Evolutionary conservation across 495 filamentous ascomycete genomes (phyloP).

Genomic region (Friedmanniomyces simplex): DNA sequence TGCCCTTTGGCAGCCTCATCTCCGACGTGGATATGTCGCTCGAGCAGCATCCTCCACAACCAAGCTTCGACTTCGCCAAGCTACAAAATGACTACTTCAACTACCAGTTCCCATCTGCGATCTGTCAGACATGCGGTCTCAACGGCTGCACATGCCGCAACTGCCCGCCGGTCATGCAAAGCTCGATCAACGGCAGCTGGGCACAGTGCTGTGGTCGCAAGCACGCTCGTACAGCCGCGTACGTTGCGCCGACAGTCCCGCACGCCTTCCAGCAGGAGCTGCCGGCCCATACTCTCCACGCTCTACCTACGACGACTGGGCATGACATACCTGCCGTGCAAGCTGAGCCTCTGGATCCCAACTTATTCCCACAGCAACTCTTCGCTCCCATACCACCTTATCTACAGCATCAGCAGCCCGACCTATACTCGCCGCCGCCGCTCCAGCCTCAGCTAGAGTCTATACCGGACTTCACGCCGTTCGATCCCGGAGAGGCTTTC

Average conservation of each 20-base stretch:
- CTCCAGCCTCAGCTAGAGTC: neutral
- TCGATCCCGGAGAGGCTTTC: conserved; percentile 6
- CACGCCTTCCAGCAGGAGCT: neutral
- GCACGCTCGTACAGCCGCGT: conserved; percentile 8
- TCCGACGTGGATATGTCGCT: neutral
- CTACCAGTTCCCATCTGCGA: conserved; percentile 19
- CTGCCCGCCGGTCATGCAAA: conserved; percentile 20
- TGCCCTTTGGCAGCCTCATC: neutral
- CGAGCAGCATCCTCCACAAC: neutral
- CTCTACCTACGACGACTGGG: neutral
- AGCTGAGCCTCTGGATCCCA: neutral
- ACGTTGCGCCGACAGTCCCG: neutral
- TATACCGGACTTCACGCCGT: conserved; percentile 3
- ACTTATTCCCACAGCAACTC: neutral
- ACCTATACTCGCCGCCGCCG: conserved; percentile 2
- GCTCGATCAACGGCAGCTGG: conserved; percentile 14
- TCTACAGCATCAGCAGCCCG: neutral
- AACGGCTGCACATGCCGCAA: conserved; percentile 21
- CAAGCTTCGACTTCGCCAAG: conserved; percentile 15
- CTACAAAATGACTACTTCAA: conserved; percentile 5
- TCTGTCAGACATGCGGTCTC: conserved; percentile 22
- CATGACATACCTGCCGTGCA: neutral
- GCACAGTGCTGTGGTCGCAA: conserved; percentile 19
- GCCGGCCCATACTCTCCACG: neutral
- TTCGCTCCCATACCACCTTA: neutral